These are phyloP conservation scores for Aspergillus panamensis DNA, from an alignment of 495 filamentous ascomycete genomes.

Conservation along the genomic window DNA sequence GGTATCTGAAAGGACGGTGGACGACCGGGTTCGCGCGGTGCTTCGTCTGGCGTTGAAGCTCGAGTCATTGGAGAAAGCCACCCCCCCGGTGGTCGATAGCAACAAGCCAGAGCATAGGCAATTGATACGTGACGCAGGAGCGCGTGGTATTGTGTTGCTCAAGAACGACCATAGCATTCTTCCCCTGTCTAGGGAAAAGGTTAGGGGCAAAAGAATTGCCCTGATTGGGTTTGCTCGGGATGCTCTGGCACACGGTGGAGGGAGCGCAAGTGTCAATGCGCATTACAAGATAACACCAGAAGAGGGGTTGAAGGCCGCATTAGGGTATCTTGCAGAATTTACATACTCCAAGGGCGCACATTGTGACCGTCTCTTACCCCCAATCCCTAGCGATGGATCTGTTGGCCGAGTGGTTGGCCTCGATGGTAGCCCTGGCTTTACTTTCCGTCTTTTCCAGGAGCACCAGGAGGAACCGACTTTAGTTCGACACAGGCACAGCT, in stretches of 20 bases:
- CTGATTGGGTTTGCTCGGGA: not conserved
- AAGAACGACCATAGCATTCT: not conserved
- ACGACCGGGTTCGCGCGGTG: constrained; percentile 6
- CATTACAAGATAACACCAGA: not conserved
- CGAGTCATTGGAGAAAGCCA: not conserved
- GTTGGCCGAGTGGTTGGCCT: not conserved
- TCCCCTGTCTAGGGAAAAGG: not conserved
- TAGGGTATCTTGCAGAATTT: not conserved
- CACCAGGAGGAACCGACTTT: not conserved
- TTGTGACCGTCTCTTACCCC: not conserved
- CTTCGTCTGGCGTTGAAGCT: not conserved
- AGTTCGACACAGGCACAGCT: not conserved
- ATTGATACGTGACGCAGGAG: not conserved
- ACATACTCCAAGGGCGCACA: not conserved
- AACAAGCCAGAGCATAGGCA: not conserved
- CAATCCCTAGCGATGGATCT: not conserved
- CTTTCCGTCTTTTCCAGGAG: not conserved
- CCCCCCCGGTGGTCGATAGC: not conserved
- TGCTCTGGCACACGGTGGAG: not conserved
- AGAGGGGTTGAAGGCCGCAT: not conserved
- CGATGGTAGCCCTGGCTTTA: not conserved
- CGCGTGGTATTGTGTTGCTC: not conserved
- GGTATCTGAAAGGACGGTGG: constrained; percentile 3
- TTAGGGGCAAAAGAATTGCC: not conserved
- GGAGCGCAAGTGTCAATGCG: not conserved